Conservation (phyloP, 1,139 yeast species). For the Torulaspora pretoriensis region DNA sequence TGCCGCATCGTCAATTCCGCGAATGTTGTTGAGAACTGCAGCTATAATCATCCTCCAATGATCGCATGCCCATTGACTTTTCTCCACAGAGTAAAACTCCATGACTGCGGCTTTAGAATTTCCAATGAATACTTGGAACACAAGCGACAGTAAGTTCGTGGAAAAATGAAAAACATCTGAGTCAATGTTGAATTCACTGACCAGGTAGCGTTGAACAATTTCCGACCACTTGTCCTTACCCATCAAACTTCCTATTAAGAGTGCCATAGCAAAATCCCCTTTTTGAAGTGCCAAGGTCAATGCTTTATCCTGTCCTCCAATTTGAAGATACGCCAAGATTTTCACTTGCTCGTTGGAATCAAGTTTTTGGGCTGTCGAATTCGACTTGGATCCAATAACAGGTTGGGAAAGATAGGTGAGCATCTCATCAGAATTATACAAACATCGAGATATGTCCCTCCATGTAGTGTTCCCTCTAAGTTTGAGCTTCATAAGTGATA, state of each 20-base stretch:
- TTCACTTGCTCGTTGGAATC: conserved; percentile 26
- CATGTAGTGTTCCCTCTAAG: conserved; percentile 21
- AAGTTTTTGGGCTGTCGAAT: conserved; percentile 26
- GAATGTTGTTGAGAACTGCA: conserved; percentile 37
- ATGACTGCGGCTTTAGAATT: conserved; percentile 52
- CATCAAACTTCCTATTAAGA: conserved; percentile 62
- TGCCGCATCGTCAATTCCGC: conserved; percentile 2
- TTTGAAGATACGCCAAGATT: conserved; percentile 41
- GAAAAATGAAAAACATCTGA: conserved; percentile 46
- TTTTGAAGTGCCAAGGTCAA: conserved; percentile 56
- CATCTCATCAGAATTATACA: conserved; percentile 33
- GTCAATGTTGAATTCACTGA: conserved; percentile 42
- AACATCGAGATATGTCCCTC: conserved; percentile 26
- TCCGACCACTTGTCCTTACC: conserved; percentile 60
- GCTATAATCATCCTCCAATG: conserved; percentile 54
- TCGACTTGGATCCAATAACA: conserved; percentile 8
- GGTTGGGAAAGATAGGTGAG: conserved; percentile 27
- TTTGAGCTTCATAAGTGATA: conserved; percentile 26
- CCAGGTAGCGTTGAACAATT: conserved; percentile 50
- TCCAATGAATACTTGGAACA: conserved; percentile 65
- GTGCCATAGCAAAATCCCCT: conserved; percentile 74
- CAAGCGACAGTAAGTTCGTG: conserved; percentile 45
- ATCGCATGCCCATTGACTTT: conserved; percentile 45
- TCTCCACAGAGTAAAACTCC: conserved; percentile 43
- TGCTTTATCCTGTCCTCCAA: conserved; percentile 67